Evolutionary conservation across 73 alveolate genomes (phyloP).

Genomic region (Paraurostyla sp.): DNA sequence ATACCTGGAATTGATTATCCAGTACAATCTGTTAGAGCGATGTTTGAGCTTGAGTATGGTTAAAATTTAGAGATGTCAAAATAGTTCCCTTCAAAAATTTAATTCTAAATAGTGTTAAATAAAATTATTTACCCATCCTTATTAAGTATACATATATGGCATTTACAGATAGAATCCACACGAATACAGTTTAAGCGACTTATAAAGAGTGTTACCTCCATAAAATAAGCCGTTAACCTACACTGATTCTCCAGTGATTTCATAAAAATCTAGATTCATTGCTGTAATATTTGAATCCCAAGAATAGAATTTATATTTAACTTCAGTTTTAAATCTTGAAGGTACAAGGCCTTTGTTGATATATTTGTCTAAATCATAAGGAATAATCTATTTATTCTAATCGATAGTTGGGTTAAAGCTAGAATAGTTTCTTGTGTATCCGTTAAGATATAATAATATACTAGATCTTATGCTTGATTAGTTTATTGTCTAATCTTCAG

Average conservation of each 20-base stretch:
- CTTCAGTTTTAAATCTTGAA: slow-evolving; percentile 8
- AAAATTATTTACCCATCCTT: slow-evolving; percentile 52
- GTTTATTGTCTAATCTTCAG: neutral
- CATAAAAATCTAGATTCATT: neutral
- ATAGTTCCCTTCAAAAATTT: neutral
- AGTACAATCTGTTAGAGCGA: slow-evolving; percentile 16
- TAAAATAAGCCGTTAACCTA: neutral
- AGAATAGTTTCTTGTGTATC: slow-evolving; percentile 21
- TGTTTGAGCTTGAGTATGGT: neutral
- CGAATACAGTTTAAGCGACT: neutral
- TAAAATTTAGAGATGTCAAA: neutral
- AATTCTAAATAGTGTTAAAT: too few species aligned
- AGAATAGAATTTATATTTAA: slow-evolving; percentile 24
- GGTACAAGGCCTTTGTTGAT: neutral
- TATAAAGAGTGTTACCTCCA: slow-evolving; percentile 33
- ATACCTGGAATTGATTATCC: neutral
- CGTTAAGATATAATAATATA: neutral
- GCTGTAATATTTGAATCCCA: slow-evolving; percentile 29
- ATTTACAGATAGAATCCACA: neutral
- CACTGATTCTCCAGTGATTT: neutral
- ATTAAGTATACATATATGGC: neutral
- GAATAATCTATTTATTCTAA: neutral
- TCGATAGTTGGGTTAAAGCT: slow-evolving; percentile 3
- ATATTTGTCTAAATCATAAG: slow-evolving; percentile 8
- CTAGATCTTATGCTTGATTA: neutral